Percentiles rank a stretch among this genome's conserved stretches.
Evolutionary conservation across 202 grass and related monocot genomes (phyloP).

Genomic region (Alloteropsis angusta): DNA sequence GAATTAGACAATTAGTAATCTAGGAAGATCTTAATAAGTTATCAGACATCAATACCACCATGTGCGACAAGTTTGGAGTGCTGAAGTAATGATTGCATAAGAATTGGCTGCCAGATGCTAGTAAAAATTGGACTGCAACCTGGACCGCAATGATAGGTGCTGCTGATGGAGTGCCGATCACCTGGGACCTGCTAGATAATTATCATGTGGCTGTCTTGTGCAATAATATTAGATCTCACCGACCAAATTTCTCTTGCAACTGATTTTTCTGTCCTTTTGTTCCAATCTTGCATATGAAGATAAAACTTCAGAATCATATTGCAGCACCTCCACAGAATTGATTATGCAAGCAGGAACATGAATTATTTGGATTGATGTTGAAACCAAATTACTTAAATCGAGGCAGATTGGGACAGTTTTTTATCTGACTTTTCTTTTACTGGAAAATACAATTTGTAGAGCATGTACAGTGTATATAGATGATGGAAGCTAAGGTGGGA

Average conservation of each 20-base stretch:
- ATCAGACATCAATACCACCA: background rate
- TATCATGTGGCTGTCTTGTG: conserved; percentile 4
- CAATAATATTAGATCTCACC: conserved; percentile 9
- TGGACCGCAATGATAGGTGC: conserved; percentile 6
- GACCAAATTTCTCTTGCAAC: background rate
- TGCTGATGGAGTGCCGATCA: background rate
- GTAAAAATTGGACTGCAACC: background rate
- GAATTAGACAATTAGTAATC: conserved; percentile 4
- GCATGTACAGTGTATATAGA: background rate
- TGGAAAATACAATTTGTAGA: conserved; percentile 5
- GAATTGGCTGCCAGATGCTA: background rate
- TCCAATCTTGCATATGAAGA: conserved; percentile 16
- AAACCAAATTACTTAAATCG: conserved; percentile 19
- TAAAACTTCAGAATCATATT: conserved; percentile 16
- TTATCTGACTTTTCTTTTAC: conserved; percentile 16
- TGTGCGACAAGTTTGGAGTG: background rate
- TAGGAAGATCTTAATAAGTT: background rate
- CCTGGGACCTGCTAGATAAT: background rate
- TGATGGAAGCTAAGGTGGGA: background rate
- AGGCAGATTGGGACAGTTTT: background rate
- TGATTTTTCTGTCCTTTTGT: conserved; percentile 2
- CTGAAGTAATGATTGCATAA: background rate
- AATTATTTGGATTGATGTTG: conserved; percentile 16
- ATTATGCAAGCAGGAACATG: background rate
- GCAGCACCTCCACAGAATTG: conserved; percentile 19